phyloP scores from a whole-genome alignment of 768 basidiomycete species.

The Boletales sp. region DNA sequence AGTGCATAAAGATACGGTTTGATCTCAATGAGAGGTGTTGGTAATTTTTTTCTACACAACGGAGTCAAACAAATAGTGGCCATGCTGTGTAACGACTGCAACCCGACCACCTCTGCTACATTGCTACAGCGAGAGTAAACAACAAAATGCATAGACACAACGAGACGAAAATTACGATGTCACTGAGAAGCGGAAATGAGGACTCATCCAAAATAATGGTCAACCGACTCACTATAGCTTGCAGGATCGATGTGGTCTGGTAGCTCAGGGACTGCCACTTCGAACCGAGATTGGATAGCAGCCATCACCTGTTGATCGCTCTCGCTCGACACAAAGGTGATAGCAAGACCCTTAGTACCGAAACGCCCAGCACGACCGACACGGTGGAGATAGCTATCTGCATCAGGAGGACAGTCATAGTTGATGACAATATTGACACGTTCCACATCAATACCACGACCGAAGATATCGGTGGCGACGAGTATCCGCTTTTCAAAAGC shows the following conservation, averaged over 20 bases:
- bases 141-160: conserved; percentile 3
- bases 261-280: conserved; percentile 93
- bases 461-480: conserved; percentile 98
- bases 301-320: conserved; percentile 92
- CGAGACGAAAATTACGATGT: conserved; percentile 38
- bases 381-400: conserved; percentile 97
- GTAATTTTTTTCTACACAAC: neutral
- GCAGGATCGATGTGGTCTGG: conserved; percentile 93
- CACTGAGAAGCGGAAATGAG: conserved; percentile 27
- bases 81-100: neutral
- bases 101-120: conserved; percentile 17
- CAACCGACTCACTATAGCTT: conserved; percentile 77
- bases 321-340: conserved; percentile 93
- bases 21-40: too few species aligned
- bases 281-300: conserved; percentile 93
- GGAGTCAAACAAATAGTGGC: conserved; percentile 5
- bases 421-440: conserved; percentile 99
- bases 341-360: conserved; percentile 98
- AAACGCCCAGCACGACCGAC: conserved; percentile 99
- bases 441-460: conserved; percentile 98
- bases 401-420: conserved; percentile 96
- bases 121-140: conserved; percentile 18
- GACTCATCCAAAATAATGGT: neutral
- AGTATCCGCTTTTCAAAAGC: conserved; percentile 99
- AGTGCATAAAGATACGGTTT: too few species aligned